Base-by-base conservation (phyloP, 345 rosid species). In the Barbarea vulgaris region DNA sequence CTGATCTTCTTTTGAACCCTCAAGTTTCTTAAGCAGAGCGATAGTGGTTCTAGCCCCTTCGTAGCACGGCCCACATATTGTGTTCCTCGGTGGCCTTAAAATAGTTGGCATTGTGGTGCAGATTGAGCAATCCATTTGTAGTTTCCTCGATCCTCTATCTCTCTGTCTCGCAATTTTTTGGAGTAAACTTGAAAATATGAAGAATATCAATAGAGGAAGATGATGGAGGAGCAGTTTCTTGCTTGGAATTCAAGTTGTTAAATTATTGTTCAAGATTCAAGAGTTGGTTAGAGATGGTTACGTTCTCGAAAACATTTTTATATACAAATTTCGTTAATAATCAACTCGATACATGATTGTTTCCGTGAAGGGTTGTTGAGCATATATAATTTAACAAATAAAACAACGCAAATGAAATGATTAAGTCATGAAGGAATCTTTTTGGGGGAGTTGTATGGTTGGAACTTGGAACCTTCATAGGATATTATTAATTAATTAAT, bases 1-100 rank as follows among this genome's bases (percentile, higher is more conserved):
- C 46, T 61, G 58, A 9, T 48, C 68, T 25, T 59, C 77, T 57
- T 74, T 75, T 24, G 83, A 83, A 53, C 41, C 81, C 67, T 86
- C 93, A 25, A 85, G 74, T 61, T 84, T 74, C 84, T 85, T 85
- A 78, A 88, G 79, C 75, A 91, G 46, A 6, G 87, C 47, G 42
- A 91, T 79, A 4, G 79, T 81, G 66, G 64, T 74, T 79, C 75
- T 83, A 72, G 91, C 91, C 36, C 89, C 93, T 64, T 93, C 93
- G 24, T 80, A 91, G 83, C 98, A 93, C 1, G 88, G 82, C 2
- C 81, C 85, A 25, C 98, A 93, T 54, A 93, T 93, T 11, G 86
- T 85, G 74, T 93, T 93, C 81, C 98, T 91, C 8, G 97, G 96
- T 18, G 97, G 97, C 79, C 96, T 82, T 34, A 91, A 76, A 61